Evolutionary conservation across 106 monocot genomes (phyloP).

Genomic region (Allium cepa): DNA sequence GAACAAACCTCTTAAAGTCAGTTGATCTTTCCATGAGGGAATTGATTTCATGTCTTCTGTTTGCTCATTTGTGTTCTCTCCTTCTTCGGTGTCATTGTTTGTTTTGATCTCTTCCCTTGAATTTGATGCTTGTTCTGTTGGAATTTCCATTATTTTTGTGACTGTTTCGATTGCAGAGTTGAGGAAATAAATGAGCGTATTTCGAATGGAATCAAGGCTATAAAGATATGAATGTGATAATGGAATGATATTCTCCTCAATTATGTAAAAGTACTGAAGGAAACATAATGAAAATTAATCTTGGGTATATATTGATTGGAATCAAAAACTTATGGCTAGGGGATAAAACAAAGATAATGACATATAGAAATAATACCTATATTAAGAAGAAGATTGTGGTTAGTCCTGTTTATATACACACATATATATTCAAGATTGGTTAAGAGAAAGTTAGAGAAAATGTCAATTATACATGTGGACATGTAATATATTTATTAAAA

Average conservation of each 20-base stretch:
- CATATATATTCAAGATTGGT: no score
- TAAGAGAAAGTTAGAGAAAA: no score
- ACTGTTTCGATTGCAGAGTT: neutral
- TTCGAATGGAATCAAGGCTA: constrained; percentile 4
- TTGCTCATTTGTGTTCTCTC: neutral
- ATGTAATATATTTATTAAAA: no score
- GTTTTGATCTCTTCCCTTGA: constrained; percentile 5
- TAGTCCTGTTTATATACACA: no score
- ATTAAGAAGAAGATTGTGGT: no score
- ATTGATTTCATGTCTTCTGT: constrained; percentile 1
- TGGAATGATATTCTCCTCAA: constrained; percentile 1
- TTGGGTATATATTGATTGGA: neutral
- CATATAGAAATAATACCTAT: no score
- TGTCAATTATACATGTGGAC: no score
- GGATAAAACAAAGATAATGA: neutral
- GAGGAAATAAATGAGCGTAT: neutral
- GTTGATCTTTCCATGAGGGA: constrained; percentile 24
- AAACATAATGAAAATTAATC: neutral
- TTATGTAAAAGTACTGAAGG: neutral
- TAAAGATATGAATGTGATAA: neutral
- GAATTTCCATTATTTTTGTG: constrained; percentile 1
- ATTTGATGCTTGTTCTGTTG: constrained; percentile 2
- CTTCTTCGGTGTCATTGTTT: constrained; percentile 13
- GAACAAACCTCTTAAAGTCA: constrained; percentile 13
- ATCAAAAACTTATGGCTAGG: neutral